Percentiles rank a stretch among this genome's conserved stretches.
These are phyloP conservation scores for Myxozyma melibiosi DNA, from an alignment of 805 yeast genomes.

Conservation along the genomic window DNA sequence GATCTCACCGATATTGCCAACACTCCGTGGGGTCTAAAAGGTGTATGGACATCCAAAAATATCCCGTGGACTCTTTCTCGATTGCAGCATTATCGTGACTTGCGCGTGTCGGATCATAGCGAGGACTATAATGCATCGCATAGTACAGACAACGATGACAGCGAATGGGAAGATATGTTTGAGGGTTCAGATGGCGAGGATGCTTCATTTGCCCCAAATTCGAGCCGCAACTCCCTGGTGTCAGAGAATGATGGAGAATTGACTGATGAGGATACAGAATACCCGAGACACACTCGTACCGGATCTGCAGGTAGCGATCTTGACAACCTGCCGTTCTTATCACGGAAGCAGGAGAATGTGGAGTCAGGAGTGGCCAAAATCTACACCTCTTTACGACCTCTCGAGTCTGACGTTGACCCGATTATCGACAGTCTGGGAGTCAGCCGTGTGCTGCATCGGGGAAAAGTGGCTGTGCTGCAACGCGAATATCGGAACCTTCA, in stretches of 20 bases:
- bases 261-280: slow-evolving; percentile 1
- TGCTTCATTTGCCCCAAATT: not conserved
- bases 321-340: slow-evolving; percentile 23
- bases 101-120: slow-evolving; percentile 19
- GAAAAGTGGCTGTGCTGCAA: slow-evolving; percentile 37
- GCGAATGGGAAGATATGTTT: slow-evolving; percentile 32
- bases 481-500: slow-evolving; percentile 36
- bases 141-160: slow-evolving; percentile 6
- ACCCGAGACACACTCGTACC: not conserved
- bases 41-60: slow-evolving; percentile 36
- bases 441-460: slow-evolving; percentile 36
- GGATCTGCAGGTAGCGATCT: slow-evolving; percentile 10
- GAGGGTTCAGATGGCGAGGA: slow-evolving; percentile 19
- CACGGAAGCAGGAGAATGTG: slow-evolving; percentile 11
- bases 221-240: not conserved
- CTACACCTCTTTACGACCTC: slow-evolving; percentile 30
- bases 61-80: slow-evolving; percentile 29
- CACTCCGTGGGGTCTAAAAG: slow-evolving; percentile 43
- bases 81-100: slow-evolving; percentile 27
- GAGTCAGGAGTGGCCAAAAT: slow-evolving; percentile 21
- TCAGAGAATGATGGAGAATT: not conserved
- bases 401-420: slow-evolving; percentile 40
- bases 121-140: not conserved
- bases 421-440: slow-evolving; percentile 40
- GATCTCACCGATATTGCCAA: slow-evolving; percentile 41